These are phyloP conservation scores for Aspergillus sclerotiicarbonarius DNA, from an alignment of 495 filamentous ascomycete genomes.

Conservation along the genomic window DNA sequence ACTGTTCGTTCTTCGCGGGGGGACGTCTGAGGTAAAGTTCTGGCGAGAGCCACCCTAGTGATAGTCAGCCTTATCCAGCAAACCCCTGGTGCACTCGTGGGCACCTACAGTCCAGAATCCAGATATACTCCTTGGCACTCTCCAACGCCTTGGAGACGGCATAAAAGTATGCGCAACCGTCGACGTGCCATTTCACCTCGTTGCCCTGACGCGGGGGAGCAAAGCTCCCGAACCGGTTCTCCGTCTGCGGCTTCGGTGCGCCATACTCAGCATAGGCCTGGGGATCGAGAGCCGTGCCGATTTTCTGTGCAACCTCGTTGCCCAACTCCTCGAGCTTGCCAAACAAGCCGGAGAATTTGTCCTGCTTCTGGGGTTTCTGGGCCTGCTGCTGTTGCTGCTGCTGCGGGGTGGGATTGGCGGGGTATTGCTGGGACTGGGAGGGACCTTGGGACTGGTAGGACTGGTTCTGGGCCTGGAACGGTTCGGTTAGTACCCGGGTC, in stretches of 20 bases:
- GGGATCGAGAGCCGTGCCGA: slow-evolving; percentile 51
- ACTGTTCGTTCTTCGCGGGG: slow-evolving; percentile 75
- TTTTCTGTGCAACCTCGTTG: slow-evolving; percentile 45
- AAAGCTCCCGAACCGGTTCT: slow-evolving; percentile 80
- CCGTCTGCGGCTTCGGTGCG: slow-evolving; percentile 39
- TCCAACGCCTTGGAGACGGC: slow-evolving; percentile 84
- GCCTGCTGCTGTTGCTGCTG: slow-evolving; percentile 22
- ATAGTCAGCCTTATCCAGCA: slow-evolving; percentile 13
- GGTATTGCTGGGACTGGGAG: slow-evolving; percentile 7
- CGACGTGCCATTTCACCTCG: slow-evolving; percentile 87
- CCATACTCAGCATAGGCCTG: slow-evolving; percentile 50
- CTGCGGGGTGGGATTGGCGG: slow-evolving; percentile 12
- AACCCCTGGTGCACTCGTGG: background rate
- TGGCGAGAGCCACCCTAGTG: slow-evolving; percentile 75
- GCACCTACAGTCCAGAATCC: slow-evolving; percentile 78
- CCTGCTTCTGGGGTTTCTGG: slow-evolving; percentile 37
- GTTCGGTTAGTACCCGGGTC: background rate
- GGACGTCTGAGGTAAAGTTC: slow-evolving; percentile 89
- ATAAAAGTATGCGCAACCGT: slow-evolving; percentile 89
- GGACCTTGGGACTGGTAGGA: slow-evolving; percentile 20
- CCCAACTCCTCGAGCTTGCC: slow-evolving; percentile 56
- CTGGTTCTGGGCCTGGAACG: slow-evolving; percentile 9
- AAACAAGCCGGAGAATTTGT: slow-evolving; percentile 51
- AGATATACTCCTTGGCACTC: slow-evolving; percentile 78
- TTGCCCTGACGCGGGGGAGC: slow-evolving; percentile 64